phyloP scores from a whole-genome alignment of 2,329 filamentous ascomycete genomes.

The Colletotrichum simmondsii region DNA sequence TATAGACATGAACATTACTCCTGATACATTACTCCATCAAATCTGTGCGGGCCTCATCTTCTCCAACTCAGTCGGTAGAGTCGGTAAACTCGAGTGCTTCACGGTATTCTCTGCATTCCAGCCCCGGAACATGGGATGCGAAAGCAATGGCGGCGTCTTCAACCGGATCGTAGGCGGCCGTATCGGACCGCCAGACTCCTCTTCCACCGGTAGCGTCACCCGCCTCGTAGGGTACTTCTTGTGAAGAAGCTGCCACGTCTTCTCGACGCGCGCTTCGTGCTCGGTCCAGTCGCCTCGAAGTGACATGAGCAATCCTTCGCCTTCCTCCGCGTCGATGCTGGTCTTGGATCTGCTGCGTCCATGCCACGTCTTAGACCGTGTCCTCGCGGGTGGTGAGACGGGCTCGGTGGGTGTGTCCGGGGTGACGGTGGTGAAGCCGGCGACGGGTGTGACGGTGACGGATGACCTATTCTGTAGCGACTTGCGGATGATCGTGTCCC shows the following conservation, averaged over 20 bases:
- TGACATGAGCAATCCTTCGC: conserved; percentile 1
- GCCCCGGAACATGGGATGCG: conserved; percentile 31
- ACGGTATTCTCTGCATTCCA: conserved; percentile 7
- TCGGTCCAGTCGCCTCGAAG: conserved; percentile 24
- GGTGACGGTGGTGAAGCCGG: neutral
- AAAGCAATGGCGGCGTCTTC: conserved; percentile 30
- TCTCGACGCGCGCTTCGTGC: conserved; percentile 28
- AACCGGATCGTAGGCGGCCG: conserved; percentile 29
- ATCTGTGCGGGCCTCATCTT: conserved; percentile 25
- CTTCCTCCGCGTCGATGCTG: conserved; percentile 9
- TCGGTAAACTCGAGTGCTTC: conserved; percentile 27
- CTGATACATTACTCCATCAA: neutral
- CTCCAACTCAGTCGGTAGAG: conserved; percentile 25
- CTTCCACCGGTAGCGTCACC: conserved; percentile 20
- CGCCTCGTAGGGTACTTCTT: conserved; percentile 31
- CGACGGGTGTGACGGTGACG: neutral
- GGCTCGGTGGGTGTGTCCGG: neutral
- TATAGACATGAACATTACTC: neutral
- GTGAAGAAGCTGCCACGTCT: conserved; percentile 31
- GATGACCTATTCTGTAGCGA: conserved; percentile 16
- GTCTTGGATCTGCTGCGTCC: neutral
- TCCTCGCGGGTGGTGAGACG: conserved; percentile 24
- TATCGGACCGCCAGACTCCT: conserved; percentile 12
- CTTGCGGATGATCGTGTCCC: conserved; percentile 27
- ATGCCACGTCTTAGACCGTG: conserved; percentile 23